Evolutionary conservation across 371 early-diverging fungal species (phyloP), one percentile per base, ranked within the genome.

Genomic region (Rhizomucor pusillus): DNA sequence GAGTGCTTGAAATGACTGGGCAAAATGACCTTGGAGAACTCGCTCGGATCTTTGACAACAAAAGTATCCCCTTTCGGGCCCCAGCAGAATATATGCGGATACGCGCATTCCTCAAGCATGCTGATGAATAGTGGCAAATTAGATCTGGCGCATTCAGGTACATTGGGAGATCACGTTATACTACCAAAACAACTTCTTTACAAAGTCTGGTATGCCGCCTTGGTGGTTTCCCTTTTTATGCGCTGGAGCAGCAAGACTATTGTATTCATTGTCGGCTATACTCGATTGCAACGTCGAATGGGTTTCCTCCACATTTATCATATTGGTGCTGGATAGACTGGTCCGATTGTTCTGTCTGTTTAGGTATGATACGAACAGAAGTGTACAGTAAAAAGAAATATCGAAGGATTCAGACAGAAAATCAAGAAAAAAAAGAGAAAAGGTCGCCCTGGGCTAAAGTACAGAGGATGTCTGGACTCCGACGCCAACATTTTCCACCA

Each of bases 1-100:
- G 87, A 90, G 74, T 95, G 95, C 63, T 93, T 94, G 67, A 95
- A 95, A 65, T 91, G 88, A 45, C 76, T 79, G n/a, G 92, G 90
- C 13, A 96, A 75, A 43, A 94, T 84, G 23, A 69, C 67, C 57
- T 80, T 79, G 24, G 82, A 78, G 67, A 91, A 92, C 37, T 81
- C 85, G 52, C 79, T 82, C 33, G 86, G 85, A 52, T 93, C 86
- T 50, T 80, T 81, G 43, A 94, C 93, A 9, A 94, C 79, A 75
- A 97, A 95, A 0, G 89, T 85, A n/a, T 81, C 80, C 19, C 94
- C 94, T 37, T 73, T 78, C 1, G 66, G 61, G 41, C 84, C 78
- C 97, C 97, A 97, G 3, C 85, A 79, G 9, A 82, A 79, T 40
- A 85, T 73, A 11, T 77, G 71, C 14, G 85, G 74, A 41, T 85